Base-by-base conservation (phyloP, 495 filamentous ascomycete species). In the Beverwykella pulmonaria region DNA sequence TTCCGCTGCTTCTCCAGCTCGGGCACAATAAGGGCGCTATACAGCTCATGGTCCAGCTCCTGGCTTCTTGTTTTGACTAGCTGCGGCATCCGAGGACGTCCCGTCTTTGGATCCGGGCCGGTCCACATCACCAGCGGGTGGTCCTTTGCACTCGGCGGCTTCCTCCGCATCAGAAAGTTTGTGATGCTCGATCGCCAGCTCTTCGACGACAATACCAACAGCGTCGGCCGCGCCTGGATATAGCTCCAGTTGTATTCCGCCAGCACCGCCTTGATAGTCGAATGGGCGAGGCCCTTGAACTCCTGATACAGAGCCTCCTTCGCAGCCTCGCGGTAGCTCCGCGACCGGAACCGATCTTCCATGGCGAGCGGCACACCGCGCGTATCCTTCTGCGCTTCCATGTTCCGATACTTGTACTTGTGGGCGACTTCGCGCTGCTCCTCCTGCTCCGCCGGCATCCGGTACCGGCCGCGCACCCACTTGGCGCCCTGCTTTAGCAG, bases 241-340 rank as follows among this genome's bases (percentile, higher is more conserved):
- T 98, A 98, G 30, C 87, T 92, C 75, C 89, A 90, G 74, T 98
- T 98, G 69, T 84, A 84, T 74, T 98, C 94, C 23, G 93, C 93
- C 50, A 98, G 82, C 1, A 98, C 92, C 8, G 88, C 93, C 44
- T 90, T 87, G 68, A 98, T 88, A 2, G 91, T 86, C 48, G 91
- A 93, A 58, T 83, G 85, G 34, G 88, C 88, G 14, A 98, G 79
- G 22, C 84, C 85, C 67, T 86, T 90, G 80, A 97, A 98, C 74
- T 98, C 94, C 49, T 91, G 89, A 71, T 76, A 79, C 62, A 90
- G 75, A 10, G 78, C 73, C 30, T 72, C 68, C 73, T 85, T 88
- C 10, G 90, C 90, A 9, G 91, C 88, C 54, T 79, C 76, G 74
- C 87, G 91, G 79, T 97, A 98, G 59, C 78, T 80, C 1, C 80